These are phyloP conservation scores for Pythium pyrilobum DNA, from an alignment of 352 stramenopile species.

Conservation along the genomic window DNA sequence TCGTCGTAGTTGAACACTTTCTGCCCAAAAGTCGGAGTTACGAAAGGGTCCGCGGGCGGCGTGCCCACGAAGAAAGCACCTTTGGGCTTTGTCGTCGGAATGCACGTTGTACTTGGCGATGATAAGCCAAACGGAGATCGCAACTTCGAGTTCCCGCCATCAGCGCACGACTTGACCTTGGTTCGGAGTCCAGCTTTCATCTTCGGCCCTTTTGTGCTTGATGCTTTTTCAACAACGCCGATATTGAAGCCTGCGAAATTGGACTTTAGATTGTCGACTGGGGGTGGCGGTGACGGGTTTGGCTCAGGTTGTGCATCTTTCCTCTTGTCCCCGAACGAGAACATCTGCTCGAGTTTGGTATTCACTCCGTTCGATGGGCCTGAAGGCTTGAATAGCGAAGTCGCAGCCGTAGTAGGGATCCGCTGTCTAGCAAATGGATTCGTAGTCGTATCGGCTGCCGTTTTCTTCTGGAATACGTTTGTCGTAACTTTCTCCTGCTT, in stretches of 20 bases:
- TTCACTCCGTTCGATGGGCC: no score
- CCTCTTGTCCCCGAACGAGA: slow-evolving; percentile 1
- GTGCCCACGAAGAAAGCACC: background rate
- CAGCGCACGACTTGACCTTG: no score
- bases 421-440: no score
- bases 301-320: background rate
- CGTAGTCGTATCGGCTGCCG: no score
- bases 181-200: background rate
- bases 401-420: no score
- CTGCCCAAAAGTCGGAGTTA: slow-evolving; percentile 30
- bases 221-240: background rate
- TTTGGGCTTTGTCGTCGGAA: background rate
- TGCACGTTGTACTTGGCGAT: background rate
- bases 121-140: slow-evolving; percentile 3
- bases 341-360: no score
- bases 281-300: slow-evolving; percentile 2
- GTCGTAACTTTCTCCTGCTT: slow-evolving; percentile 8
- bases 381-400: no score
- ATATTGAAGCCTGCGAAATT: slow-evolving; percentile 28
- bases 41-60: slow-evolving; percentile 40
- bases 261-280: slow-evolving; percentile 20
- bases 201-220: background rate
- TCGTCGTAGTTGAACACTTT: background rate
- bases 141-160: background rate
- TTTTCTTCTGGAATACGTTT: slow-evolving; percentile 15